Percentiles rank a stretch among this genome's conserved stretches.
phyloP scores from a whole-genome alignment of 148 eudicot genomes.

The Rhododendron molle region DNA sequence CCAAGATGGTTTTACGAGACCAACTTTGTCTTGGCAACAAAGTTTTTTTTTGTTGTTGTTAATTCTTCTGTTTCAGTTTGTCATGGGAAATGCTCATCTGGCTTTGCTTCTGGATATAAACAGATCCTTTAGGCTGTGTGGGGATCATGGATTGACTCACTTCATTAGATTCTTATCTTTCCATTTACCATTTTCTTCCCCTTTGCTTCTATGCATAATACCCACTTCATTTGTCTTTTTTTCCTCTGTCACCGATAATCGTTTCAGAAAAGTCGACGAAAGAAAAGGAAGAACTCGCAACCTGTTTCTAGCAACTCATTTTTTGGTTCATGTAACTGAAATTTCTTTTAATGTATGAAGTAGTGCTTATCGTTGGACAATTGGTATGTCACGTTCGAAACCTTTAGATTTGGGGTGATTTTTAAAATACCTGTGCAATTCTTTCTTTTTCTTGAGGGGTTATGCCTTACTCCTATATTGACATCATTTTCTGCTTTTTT shows the following conservation, averaged over 20 bases:
- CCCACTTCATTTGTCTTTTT: neutral
- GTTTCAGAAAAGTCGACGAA: neutral
- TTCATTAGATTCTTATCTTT: neutral
- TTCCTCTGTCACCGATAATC: neutral
- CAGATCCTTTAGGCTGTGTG: neutral
- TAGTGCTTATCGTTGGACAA: neutral
- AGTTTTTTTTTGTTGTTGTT: neutral
- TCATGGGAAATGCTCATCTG: conserved; percentile 5
- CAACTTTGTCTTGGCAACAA: neutral
- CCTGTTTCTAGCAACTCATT: neutral
- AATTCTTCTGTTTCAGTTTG: neutral
- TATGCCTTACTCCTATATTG: neutral
- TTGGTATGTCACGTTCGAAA: neutral
- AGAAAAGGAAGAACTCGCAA: neutral
- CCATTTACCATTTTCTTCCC: neutral
- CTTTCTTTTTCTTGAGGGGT: neutral
- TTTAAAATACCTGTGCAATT: neutral
- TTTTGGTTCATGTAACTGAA: neutral
- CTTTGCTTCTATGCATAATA: neutral
- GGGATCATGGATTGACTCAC: neutral
- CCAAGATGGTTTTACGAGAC: neutral
- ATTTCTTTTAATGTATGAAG: neutral
- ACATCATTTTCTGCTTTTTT: conserved; percentile 9
- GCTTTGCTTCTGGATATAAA: neutral
- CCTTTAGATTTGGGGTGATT: neutral